Evolutionary conservation across 164 flowering plant species (phyloP).

Genomic region (Magnolia sinica): DNA sequence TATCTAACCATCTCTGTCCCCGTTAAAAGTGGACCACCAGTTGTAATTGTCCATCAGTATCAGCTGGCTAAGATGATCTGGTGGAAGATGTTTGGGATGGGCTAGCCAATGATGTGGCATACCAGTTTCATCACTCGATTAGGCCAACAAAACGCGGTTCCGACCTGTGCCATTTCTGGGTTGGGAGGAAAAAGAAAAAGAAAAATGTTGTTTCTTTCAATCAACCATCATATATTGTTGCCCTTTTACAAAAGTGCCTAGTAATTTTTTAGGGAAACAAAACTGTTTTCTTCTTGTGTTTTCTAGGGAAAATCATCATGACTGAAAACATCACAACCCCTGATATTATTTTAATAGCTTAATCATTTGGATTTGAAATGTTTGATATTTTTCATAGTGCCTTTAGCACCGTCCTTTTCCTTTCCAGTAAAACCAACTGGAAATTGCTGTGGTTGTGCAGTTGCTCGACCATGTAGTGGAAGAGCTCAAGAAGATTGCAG

Average conservation of each 20-base stretch:
- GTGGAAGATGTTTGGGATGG: neutral
- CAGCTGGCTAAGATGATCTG: neutral
- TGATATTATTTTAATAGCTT: neutral
- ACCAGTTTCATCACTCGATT: neutral
- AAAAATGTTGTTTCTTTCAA: neutral
- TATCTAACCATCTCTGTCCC: neutral
- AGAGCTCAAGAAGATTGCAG: slow-evolving; percentile 91
- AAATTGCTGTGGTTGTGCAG: slow-evolving; percentile 29
- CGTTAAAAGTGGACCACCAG: neutral
- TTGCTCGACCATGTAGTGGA: slow-evolving; percentile 90
- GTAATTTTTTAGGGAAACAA: too few relatives aligned
- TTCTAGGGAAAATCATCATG: neutral
- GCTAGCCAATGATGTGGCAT: too few relatives aligned
- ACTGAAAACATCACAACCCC: too few relatives aligned
- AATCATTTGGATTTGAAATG: neutral
- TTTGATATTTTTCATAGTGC: neutral
- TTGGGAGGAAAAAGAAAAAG: neutral
- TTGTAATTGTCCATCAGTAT: neutral
- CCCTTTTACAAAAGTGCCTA: neutral
- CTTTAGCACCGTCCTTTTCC: neutral
- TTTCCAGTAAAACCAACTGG: neutral
- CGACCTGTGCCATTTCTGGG: neutral
- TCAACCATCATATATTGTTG: neutral
- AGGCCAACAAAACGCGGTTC: neutral
- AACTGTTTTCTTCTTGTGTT: neutral